Evolutionary conservation across 345 rosid genomes (phyloP), one percentile per base, ranked within the genome.

Genomic region (Brassica nigra): DNA sequence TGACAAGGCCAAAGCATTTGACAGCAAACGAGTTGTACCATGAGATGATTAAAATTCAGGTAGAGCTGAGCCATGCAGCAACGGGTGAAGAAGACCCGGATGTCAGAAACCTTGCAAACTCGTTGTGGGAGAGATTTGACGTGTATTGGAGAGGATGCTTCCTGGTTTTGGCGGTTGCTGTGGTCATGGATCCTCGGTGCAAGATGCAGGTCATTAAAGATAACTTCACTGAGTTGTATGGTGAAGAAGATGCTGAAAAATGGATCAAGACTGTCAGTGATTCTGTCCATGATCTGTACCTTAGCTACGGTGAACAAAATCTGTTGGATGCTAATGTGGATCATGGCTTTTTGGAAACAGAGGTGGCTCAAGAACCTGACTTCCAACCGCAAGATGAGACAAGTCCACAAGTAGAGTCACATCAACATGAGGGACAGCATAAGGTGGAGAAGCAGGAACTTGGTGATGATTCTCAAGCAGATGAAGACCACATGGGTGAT

Each of bases 111-210:
- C 66, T 92, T 6, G 76, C 88, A 15, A 83, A 85, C 69, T 68
- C 64, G 36, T 74, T 90, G 87, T 85, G 77, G 20, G 92, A 85
- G 68, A 89, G 78, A 79, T 84, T 90, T 3, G 81, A 77, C 73
- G 78, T 75, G 67, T 89, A 89, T 85, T 89, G 92, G 92, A 88
- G 85, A 81, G 92, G 83, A 49, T 86, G 92, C 84, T 83, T 85
- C 88, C 76, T 90, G 72, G 89, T 87, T 75, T 77, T 92, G 86
- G 93, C 97, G 6, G 66, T 86, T 73, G 91, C 91, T 3, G 92
- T 89, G 37, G 90, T 89, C 68, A 80, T 92, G 95, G 97, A 92
- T 84, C 97, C 97, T 16, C 90, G 95, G 67, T 87, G 84, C 81
- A 92, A 89, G 81, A 83, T 92, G 97, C 85, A 88, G 83, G 85